Conservation (phyloP, 2,329 filamentous ascomycete genomes). For the Eutypella sp. region DNA sequence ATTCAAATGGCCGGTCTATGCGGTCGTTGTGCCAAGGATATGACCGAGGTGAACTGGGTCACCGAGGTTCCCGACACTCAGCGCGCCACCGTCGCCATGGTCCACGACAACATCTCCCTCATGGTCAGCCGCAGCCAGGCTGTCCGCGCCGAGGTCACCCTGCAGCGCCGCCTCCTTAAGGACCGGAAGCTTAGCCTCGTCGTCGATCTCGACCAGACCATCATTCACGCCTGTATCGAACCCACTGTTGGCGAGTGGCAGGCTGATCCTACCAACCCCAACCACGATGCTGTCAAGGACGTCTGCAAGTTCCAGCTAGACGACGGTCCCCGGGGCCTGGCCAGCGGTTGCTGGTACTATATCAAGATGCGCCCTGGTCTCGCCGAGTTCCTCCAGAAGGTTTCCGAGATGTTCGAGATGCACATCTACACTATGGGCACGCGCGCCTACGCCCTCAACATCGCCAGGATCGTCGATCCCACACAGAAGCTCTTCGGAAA, state of each 20-base stretch:
- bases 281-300: constrained; percentile 84
- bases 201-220: constrained; percentile 95
- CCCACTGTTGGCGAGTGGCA: constrained; percentile 96
- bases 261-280: constrained; percentile 79
- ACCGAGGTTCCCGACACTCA: constrained; percentile 73
- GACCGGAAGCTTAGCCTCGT: constrained; percentile 86
- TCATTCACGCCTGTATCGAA: constrained; percentile 97
- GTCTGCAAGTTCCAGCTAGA: constrained; percentile 89
- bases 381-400: constrained; percentile 64
- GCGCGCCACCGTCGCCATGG: constrained; percentile 90
- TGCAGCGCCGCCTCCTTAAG: constrained; percentile 75
- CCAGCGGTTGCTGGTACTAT: constrained; percentile 86
- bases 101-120: constrained; percentile 83
- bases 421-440: constrained; percentile 99
- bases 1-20: constrained; percentile 89
- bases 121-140: constrained; percentile 82
- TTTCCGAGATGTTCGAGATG: constrained; percentile 67
- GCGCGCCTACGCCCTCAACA: constrained; percentile 87
- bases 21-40: constrained; percentile 88
- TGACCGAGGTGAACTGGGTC: constrained; percentile 86
- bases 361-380: constrained; percentile 94
- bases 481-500: constrained; percentile 86
- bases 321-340: constrained; percentile 66
- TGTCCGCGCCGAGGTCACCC: constrained; percentile 74
- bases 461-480: constrained; percentile 89